Evolutionary conservation across 805 yeast species (phyloP).

Genomic region (Candida suzukii): DNA sequence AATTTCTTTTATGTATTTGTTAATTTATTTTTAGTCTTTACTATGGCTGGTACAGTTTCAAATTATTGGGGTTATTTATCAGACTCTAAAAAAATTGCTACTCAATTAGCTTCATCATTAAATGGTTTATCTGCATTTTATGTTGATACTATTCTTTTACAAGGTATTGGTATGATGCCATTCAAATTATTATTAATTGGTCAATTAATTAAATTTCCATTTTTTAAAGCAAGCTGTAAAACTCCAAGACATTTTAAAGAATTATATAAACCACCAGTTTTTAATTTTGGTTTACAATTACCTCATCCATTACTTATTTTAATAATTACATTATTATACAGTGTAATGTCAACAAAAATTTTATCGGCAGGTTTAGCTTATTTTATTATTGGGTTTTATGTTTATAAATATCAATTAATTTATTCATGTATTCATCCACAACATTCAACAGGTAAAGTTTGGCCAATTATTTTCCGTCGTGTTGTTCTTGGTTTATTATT

Average conservation of each 20-base stretch:
- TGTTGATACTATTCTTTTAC: constrained; percentile 77
- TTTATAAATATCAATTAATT: constrained; percentile 83
- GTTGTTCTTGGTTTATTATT: constrained; percentile 72
- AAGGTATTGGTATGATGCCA: constrained; percentile 87
- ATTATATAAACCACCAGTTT: constrained; percentile 80
- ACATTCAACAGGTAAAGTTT: constrained; percentile 93
- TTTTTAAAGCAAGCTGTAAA: constrained; percentile 53
- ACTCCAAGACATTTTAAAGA: constrained; percentile 79
- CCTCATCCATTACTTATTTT: constrained; percentile 89
- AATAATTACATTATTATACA: constrained; percentile 78
- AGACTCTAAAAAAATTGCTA: constrained; percentile 86
- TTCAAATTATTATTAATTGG: constrained; percentile 80
- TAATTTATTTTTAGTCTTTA: constrained; percentile 87
- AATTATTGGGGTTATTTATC: constrained; percentile 72
- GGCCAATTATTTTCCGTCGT: constrained; percentile 87
- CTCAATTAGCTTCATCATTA: constrained; percentile 76
- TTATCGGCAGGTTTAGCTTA: constrained; percentile 78
- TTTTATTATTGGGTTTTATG: constrained; percentile 79
- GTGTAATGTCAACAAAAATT: constrained; percentile 84
- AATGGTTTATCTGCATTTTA: constrained; percentile 78
- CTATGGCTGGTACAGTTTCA: constrained; percentile 88
- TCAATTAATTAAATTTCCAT: constrained; percentile 66
- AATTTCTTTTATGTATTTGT: constrained; percentile 94
- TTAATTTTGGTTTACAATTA: constrained; percentile 83
- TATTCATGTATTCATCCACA: constrained; percentile 93